A percentile compares a stretch with the other conserved stretches of the same genome.
Evolutionary conservation across 2,329 filamentous ascomycete genomes (phyloP).

Genomic region (Hypoxylon rubiginosum): DNA sequence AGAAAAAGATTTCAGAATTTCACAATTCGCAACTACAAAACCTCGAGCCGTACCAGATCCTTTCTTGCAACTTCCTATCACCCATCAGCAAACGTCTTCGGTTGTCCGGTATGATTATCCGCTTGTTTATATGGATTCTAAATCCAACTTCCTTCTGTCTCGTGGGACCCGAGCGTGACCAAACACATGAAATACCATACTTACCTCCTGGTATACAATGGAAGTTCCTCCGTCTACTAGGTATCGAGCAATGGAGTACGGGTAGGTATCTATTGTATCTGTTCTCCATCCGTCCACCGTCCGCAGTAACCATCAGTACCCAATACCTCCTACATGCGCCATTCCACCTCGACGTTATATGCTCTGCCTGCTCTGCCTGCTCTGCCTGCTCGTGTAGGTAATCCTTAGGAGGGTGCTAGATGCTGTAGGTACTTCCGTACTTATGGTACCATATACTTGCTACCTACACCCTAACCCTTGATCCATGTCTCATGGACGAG

Average conservation of each 20-base stretch:
- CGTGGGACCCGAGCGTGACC: neutral
- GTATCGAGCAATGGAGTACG: neutral
- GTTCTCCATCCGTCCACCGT: neutral
- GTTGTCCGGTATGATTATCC: neutral
- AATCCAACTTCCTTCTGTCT: neutral
- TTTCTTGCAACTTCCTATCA: neutral
- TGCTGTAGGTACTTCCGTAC: neutral
- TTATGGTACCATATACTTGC: too few relatives aligned
- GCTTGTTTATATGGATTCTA: neutral
- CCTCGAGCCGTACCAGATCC: neutral
- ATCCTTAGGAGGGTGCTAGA: neutral
- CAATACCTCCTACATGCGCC: neutral
- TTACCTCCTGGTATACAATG: too few relatives aligned
- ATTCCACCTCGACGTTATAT: too few relatives aligned
- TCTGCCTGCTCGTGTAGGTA: neutral
- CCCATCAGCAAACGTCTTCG: neutral
- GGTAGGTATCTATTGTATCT: neutral
- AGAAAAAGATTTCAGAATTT: neutral
- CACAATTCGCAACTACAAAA: conserved; percentile 14
- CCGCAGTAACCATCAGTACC: neutral
- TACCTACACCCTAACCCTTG: conserved; percentile 4
- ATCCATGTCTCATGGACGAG: conserved; percentile 34
- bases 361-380: neutral
- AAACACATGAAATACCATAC: neutral
- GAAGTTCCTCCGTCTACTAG: neutral